These are phyloP conservation scores for Pseudozyma thailandica DNA, from an alignment of 1,284 basidiomycete species.

Conservation along the genomic window DNA sequence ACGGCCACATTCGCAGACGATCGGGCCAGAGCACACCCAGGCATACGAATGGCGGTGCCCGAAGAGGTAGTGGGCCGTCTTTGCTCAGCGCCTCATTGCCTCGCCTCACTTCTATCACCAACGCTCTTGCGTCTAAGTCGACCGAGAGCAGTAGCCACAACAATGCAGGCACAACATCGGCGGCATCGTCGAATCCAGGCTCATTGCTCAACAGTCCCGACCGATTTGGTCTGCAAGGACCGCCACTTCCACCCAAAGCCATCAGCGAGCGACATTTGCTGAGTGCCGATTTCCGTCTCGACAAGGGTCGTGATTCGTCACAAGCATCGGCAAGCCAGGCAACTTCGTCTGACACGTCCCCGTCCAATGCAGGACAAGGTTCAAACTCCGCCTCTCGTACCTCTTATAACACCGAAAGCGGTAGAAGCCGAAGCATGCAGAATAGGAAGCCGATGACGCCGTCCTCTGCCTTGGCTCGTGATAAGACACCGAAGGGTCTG, in stretches of 20 bases:
- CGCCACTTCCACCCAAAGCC: constrained; percentile 58
- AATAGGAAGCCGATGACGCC: constrained; percentile 34
- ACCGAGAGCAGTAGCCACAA: constrained; percentile 6
- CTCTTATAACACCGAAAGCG: constrained; percentile 7
- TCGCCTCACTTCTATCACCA: constrained; percentile 38
- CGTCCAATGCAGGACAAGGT: neutral
- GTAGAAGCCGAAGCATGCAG: constrained; percentile 21
- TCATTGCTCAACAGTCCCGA: constrained; percentile 57
- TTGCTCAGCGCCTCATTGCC: constrained; percentile 31
- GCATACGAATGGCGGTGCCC: constrained; percentile 15
- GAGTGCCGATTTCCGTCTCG: constrained; percentile 60
- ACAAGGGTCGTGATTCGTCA: constrained; percentile 22
- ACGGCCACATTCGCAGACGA: constrained; percentile 32
- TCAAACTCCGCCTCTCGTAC: constrained; percentile 15
- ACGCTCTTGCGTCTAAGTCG: constrained; percentile 20
- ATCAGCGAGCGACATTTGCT: constrained; percentile 62
- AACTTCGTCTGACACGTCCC: neutral
- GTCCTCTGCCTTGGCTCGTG: constrained; percentile 32
- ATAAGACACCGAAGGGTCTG: constrained; percentile 30
- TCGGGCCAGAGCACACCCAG: constrained; percentile 34
- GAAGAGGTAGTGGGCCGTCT: constrained; percentile 27
- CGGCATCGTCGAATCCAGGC: constrained; percentile 24
- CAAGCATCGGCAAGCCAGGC: neutral
- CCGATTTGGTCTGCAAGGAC: constrained; percentile 60
- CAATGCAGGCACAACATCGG: constrained; percentile 11